Conservation (phyloP, 2,329 filamentous ascomycete species). For the Colletotrichum cordylinicola region DNA sequence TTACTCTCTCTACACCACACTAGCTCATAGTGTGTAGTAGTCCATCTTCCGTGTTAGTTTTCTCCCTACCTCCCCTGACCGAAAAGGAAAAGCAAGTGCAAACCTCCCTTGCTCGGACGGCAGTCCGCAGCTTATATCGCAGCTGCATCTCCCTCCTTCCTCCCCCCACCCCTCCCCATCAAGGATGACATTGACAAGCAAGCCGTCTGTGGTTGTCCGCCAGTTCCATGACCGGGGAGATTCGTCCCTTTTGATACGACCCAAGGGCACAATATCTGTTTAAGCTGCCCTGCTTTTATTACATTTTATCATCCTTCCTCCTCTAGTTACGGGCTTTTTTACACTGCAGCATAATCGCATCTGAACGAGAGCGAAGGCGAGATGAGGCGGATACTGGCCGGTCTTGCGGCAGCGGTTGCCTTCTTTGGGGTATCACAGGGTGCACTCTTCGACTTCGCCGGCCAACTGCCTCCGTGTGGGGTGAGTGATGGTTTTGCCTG, state of each 20-base stretch:
- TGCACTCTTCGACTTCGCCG: conserved; percentile 20
- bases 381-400: conserved; percentile 18
- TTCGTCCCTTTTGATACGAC: not conserved
- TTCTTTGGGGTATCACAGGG: conserved; percentile 12
- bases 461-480: conserved; percentile 25
- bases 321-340: not conserved
- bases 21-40: not conserved
- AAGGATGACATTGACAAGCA: not conserved
- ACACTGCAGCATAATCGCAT: not conserved
- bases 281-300: not conserved
- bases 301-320: not conserved
- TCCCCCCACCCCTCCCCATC: not conserved
- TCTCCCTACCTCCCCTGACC: not conserved
- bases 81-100: not conserved
- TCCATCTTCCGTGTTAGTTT: not conserved
- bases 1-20: not conserved
- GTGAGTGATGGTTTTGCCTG: conserved; percentile 2
- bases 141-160: not conserved
- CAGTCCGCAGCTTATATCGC: conserved; percentile 1
- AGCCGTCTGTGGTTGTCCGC: not conserved
- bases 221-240: not conserved
- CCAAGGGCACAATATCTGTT: not conserved
- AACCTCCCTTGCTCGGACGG: not conserved
- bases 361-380: not conserved
- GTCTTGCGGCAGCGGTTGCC: conserved; percentile 19